Percentiles rank a stretch among this genome's conserved stretches.
Evolutionary conservation across 2,329 filamentous ascomycete species (phyloP).

Genomic region (Furcasterigmium sp.): DNA sequence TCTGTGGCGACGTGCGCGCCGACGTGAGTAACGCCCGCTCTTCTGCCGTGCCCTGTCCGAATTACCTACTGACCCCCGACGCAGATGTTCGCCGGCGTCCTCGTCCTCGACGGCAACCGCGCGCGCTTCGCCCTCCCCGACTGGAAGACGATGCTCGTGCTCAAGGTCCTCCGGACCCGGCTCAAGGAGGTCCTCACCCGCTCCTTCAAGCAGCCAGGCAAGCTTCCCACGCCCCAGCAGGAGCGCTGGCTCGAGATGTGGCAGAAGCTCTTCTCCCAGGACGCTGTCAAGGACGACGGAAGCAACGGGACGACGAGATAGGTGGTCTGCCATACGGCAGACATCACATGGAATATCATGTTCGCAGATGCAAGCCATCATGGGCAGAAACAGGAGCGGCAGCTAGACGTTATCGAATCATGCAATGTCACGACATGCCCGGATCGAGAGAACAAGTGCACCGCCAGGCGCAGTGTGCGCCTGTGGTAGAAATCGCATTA

Average conservation of each 20-base stretch:
- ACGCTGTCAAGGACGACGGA: slow-evolving; percentile 29
- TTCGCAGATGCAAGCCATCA: too few species aligned
- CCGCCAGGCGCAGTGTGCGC: too few species aligned
- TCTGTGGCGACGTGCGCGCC: slow-evolving; percentile 85
- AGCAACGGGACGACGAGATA: slow-evolving; percentile 1
- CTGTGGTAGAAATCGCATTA: too few species aligned
- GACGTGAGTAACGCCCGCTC: slow-evolving; percentile 49
- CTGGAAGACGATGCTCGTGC: slow-evolving; percentile 86
- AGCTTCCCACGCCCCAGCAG: slow-evolving; percentile 59
- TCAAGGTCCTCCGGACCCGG: slow-evolving; percentile 72
- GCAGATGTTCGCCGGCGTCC: slow-evolving; percentile 79
- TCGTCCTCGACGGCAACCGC: slow-evolving; percentile 82
- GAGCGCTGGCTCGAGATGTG: slow-evolving; percentile 70
- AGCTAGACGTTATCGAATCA: too few species aligned
- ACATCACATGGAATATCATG: neutral
- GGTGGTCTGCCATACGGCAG: too few species aligned
- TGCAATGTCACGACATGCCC: too few species aligned
- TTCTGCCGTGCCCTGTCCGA: neutral
- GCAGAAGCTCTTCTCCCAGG: slow-evolving; percentile 62
- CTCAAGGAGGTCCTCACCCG: slow-evolving; percentile 71
- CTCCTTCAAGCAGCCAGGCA: slow-evolving; percentile 64
- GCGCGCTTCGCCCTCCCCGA: slow-evolving; percentile 77
- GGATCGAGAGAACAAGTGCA: too few species aligned
- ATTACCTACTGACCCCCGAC: slow-evolving; percentile 5
- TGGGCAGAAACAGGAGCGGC: too few species aligned